These are phyloP conservation scores for Uronychia binucleata DNA, from an alignment of 73 alveolate genomes.

Conservation along the genomic window DNA sequence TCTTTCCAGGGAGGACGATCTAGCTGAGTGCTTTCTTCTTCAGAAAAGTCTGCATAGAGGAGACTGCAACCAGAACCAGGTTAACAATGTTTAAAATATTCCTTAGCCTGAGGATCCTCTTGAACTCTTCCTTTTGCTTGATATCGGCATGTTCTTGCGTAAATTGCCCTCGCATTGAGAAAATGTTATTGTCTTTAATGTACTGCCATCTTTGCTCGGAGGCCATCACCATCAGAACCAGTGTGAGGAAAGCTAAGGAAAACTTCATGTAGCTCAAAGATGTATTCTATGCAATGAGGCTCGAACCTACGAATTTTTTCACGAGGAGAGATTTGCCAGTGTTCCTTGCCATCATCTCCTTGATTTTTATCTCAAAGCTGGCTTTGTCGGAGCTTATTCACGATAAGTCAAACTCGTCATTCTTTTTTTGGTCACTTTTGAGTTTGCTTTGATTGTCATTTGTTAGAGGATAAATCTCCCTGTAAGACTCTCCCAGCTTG, in stretches of 20 bases:
- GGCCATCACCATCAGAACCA: background rate
- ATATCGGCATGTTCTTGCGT: background rate
- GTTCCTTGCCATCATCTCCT: background rate
- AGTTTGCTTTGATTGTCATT: no score
- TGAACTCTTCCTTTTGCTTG: background rate
- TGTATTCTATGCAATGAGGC: background rate
- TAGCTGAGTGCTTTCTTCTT: background rate
- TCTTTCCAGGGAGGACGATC: background rate
- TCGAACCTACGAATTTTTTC: background rate
- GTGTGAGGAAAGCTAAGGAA: background rate
- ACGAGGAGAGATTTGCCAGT: background rate
- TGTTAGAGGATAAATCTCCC: no score
- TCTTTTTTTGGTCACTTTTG: no score
- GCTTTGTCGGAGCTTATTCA: no score
- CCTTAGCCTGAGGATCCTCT: background rate
- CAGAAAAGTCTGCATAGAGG: background rate
- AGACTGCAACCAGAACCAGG: background rate
- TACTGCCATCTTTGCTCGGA: background rate
- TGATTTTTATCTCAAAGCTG: no score
- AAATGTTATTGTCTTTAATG: background rate
- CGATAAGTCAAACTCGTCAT: no score
- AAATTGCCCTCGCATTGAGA: background rate
- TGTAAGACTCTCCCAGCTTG: no score
- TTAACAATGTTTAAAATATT: background rate
- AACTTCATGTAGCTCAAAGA: background rate